Evolutionary conservation across 768 basidiomycete species (phyloP).

Genomic region (Leucocoprinus birnbaumii): DNA sequence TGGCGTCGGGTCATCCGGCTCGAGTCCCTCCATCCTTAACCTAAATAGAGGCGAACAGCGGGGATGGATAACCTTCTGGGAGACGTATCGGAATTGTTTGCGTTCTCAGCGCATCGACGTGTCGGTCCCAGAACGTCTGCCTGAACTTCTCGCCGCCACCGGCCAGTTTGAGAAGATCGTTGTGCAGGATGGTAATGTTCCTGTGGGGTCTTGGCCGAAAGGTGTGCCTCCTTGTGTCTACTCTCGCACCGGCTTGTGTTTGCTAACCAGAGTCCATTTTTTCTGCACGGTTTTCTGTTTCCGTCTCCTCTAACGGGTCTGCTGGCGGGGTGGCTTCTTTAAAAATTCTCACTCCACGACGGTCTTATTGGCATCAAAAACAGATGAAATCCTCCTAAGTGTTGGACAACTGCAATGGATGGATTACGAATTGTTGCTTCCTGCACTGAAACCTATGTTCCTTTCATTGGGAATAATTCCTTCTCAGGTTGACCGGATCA

Average conservation of each 20-base stretch:
- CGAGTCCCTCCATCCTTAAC: neutral
- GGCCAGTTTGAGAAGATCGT: slow-evolving; percentile 56
- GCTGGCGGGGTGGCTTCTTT: slow-evolving; percentile 1
- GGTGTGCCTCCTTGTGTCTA: slow-evolving; percentile 31
- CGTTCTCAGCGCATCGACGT: slow-evolving; percentile 50
- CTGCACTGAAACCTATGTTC: slow-evolving; percentile 60
- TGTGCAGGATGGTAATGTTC: slow-evolving; percentile 55
- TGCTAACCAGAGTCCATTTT: neutral
- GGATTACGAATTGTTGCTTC: slow-evolving; percentile 64
- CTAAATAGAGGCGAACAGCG: neutral
- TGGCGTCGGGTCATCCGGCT: neutral
- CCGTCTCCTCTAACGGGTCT: neutral
- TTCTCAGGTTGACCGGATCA: slow-evolving; percentile 50
- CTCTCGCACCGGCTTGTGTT: neutral
- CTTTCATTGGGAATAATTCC: slow-evolving; percentile 50
- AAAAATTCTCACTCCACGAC: slow-evolving; percentile 9
- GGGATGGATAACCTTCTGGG: slow-evolving; percentile 66
- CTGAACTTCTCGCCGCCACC: slow-evolving; percentile 43
- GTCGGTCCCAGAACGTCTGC: slow-evolving; percentile 54
- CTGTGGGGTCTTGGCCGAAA: slow-evolving; percentile 68
- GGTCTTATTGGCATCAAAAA: neutral
- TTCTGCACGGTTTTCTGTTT: neutral
- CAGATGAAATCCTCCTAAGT: slow-evolving; percentile 58
- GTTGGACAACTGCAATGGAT: slow-evolving; percentile 74
- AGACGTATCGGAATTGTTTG: slow-evolving; percentile 56